Evolutionary conservation across 2,329 filamentous ascomycete genomes (phyloP), one percentile per base, ranked within the genome.

Genomic region (Aspergillus tanneri): DNA sequence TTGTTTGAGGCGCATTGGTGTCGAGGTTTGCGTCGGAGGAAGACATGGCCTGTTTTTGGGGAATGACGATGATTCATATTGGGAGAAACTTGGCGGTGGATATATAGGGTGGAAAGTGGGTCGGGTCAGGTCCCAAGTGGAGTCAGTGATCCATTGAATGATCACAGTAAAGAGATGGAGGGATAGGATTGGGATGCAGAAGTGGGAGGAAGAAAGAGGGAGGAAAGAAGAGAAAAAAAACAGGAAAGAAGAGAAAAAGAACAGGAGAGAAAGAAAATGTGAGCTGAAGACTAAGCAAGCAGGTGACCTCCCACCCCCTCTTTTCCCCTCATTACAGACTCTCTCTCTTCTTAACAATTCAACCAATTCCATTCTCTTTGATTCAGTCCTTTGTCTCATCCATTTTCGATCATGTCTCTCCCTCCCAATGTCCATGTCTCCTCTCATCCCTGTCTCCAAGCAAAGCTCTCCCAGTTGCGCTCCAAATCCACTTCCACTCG

Each of bases 401-500:
- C 19, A 46, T 30, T 38, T 25, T n/a, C 28, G 9, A 25, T 44
- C 43, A 66, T 67, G 58, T 47, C 64, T 46, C 68, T 80, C 24
- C 79, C 79, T 14, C 54, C 69, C 41, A 84, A 83, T 63, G 75
- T 82, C 27, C 89, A 93, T 73, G 75, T 96, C 66, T 96, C 90
- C 30, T 76, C 76, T 12, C 92, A 97, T 70, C 92, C 92, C 27
- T 95, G 89, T 71, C 79, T 96, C 34, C 78, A 81, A 61, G 89
- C 87, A 59, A 97, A 97, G 77, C 83, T 97, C 62, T 91, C 88
- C 59, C 88, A 93, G 73, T 82, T 97, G 38, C 86, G 92, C 51
- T 93, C 88, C 32, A 77, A 82, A 47, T 78, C 76, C 34, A 83
- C 88, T 42, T 81, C 78, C 50, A 78, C 88, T 3, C 80, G 84